Base-by-base conservation (phyloP, 139 green algal genomes). In the Desmodesmus armatus region DNA sequence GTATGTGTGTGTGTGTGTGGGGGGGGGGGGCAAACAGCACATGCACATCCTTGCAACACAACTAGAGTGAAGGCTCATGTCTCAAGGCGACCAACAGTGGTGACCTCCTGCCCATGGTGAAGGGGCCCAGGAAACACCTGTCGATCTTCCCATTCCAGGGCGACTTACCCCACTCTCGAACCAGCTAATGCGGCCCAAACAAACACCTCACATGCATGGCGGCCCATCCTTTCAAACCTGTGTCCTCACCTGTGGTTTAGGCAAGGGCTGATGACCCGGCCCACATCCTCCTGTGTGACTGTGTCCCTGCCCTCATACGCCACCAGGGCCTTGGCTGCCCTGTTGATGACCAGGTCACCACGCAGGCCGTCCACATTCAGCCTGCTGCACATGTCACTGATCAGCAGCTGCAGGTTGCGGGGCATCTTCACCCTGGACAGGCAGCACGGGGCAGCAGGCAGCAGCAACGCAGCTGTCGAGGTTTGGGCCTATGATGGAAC, bases 361-460 rank as follows among this genome's bases (percentile, higher is more conserved):
- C 96, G 95, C 49, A 99, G 93, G 49, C 96, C 96, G 79, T 99
- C 96, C 44, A 98, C 93, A 70, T 98, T 89, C 31, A 98, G 88
- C 53, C 92, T 85, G 58, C 93, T 95, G 93, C 96, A 98, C 39
- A 98, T 90, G 88, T 96, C 89, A n/a, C 88, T 95, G 89, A 99
- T 97, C 40, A 95, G 91, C 6, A 98, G 78, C 90, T 94, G 90
- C 44, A 94, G 84, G 4, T 93, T 83, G 5, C 40, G 23, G 6
- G 88, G 55, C 19, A 94, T 85, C 55, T 85, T 70, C 21, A 96
- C 88, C 49, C 77, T 78, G 66, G n/a, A n/a, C 35, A 29, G 11
- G 76, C 73, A 69, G 33, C 29, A 80, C 19, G 33, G 5, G 3
- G 66, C 66, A 75, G 35, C 66, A 75, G 66, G 13, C 51, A 27